Conservation (phyloP, 768 basidiomycete genomes). For the Suillus subluteus region DNA sequence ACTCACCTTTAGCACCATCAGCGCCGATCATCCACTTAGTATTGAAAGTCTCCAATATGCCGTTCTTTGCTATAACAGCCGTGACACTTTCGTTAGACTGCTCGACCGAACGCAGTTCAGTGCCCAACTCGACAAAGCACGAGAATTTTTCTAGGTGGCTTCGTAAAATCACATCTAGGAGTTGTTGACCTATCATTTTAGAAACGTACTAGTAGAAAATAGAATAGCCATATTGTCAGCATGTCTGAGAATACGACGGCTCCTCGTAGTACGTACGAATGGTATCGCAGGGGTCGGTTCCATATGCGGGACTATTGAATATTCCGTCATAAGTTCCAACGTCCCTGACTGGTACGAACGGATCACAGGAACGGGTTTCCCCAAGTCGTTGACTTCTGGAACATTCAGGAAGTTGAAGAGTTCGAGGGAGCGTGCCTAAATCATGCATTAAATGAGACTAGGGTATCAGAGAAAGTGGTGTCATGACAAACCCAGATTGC, state of each 20-base stretch:
- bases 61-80: conserved; percentile 16
- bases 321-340: conserved; percentile 1
- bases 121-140: conserved; percentile 39
- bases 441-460: too few relatives aligned
- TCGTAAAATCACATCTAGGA: conserved; percentile 32
- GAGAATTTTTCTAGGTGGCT: conserved; percentile 24
- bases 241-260: too few relatives aligned
- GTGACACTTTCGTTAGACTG: conserved; percentile 36
- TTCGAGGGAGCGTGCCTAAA: conserved; percentile 47
- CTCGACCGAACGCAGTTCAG: conserved; percentile 38
- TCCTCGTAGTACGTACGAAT: conserved; percentile 22
- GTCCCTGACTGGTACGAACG: conserved; percentile 34
- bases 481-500: conserved; percentile 36
- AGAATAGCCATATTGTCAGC: neutral
- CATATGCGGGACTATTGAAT: conserved; percentile 18
- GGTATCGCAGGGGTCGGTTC: conserved; percentile 29
- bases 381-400: conserved; percentile 37
- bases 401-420: conserved; percentile 42
- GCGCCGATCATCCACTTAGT: conserved; percentile 19
- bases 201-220: conserved; percentile 16
- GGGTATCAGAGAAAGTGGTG: neutral
- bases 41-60: conserved; percentile 1
- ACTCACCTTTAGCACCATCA: conserved; percentile 25
- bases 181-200: conserved; percentile 25
- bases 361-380: conserved; percentile 31